Evolutionary conservation across 495 filamentous ascomycete genomes (phyloP), one percentile per base, ranked within the genome.

Genomic region (Cercophora newfieldiana): DNA sequence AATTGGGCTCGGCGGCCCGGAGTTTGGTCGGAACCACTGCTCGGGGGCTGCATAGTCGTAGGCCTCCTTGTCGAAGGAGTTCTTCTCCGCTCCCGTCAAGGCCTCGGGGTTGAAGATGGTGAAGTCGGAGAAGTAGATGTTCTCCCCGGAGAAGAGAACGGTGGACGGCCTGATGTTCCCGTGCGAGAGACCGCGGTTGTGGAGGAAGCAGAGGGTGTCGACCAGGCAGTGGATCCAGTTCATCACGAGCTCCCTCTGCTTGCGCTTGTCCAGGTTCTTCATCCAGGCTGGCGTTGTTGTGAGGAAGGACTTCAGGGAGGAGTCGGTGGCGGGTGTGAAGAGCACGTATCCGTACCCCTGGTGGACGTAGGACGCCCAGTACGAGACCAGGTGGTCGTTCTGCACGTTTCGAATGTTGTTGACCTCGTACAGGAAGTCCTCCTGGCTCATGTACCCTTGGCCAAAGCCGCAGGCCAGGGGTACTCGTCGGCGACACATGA

Each of bases 41-140:
- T 98, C 94, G 3, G 94, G 94, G 1, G 94, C 88, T 1, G 90
- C 89, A 70, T 97, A 95, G 67, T 96, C 90, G 78, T 97, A 97
- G 33, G 84, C 83, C 72, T 98, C 94, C 33, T 89, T 88, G 66
- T 94, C 91, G 61, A 77, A 85, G 75, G 73, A 69, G 0, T 54
- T 78, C 72, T 60, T 81, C 73, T 68, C 83, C 68, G 66, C 65
- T 65, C 59, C 76, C 12, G 70, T 66, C 68, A 79, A 76, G 53
- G 79, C 80, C 55, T 85, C 82, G 51, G 75, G 71, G 66, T 79
- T 83, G 75, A 79, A 87, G 72, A 29, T 86, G 79, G 76, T 87
- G 79, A 75, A 90, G 70, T 96, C 92, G 31, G 88, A 83, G 47
- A 95, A 86, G 70, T 87, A 90, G 60, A 96, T 87, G 69, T 91